Percentiles rank a stretch among this genome's conserved stretches.
These are phyloP conservation scores for Corylus heterophylla DNA, from an alignment of 306 rosid genomes.

Conservation along the genomic window DNA sequence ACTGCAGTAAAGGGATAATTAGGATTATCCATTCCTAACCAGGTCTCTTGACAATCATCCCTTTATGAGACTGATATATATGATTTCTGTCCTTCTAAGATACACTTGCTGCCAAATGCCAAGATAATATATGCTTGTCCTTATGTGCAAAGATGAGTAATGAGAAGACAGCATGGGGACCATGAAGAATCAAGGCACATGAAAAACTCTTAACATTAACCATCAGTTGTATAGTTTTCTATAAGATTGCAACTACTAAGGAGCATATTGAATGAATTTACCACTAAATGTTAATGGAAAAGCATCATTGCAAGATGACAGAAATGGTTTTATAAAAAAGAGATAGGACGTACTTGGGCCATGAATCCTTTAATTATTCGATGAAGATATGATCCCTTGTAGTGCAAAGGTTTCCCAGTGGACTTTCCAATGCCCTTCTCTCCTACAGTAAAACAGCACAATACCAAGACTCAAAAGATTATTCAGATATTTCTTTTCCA, in stretches of 20 bases:
- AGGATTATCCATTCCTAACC: not conserved
- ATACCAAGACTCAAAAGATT: conserved; percentile 5
- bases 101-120: not conserved
- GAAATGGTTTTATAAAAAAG: not conserved
- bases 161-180: not conserved
- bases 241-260: not conserved
- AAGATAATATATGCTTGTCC: not conserved
- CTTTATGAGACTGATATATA: not conserved
- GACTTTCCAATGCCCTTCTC: conserved; percentile 87
- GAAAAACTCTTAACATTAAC: not conserved
- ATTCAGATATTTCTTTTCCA: not conserved
- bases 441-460: conserved; percentile 49
- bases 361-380: conserved; percentile 91
- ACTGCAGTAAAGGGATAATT: not conserved
- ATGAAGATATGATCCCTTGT: conserved; percentile 78
- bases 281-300: not conserved
- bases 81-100: not conserved
- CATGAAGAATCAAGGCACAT: not conserved
- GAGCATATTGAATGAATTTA: not conserved
- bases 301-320: not conserved
- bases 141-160: not conserved
- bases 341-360: conserved; percentile 82
- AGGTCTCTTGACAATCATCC: not conserved
- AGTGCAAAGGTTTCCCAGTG: conserved; percentile 86
- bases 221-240: not conserved